Percentiles rank a stretch among this genome's conserved stretches.
phyloP scores from a whole-genome alignment of 805 yeast species.

The Saturnispora ahearnii region DNA sequence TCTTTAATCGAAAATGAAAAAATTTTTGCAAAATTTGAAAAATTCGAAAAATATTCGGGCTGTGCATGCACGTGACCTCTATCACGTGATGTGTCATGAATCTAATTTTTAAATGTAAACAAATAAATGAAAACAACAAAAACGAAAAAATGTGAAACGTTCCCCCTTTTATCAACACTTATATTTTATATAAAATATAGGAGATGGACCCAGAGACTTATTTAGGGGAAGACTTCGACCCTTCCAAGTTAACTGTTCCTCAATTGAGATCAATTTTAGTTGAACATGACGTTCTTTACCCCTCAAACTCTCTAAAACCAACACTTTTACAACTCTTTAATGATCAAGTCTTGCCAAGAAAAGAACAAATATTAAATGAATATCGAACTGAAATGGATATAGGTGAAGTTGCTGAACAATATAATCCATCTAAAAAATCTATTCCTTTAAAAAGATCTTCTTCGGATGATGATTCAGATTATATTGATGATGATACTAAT shows the following conservation, averaged over 20 bases:
- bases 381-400: slow-evolving; percentile 8
- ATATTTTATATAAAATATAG: not conserved
- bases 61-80: not conserved
- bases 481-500: not conserved
- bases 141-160: not conserved
- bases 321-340: slow-evolving; percentile 55
- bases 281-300: slow-evolving; percentile 52
- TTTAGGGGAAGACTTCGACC: slow-evolving; percentile 47
- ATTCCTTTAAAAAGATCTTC: slow-evolving; percentile 11
- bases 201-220: slow-evolving; percentile 31
- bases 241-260: slow-evolving; percentile 54
- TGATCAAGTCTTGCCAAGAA: slow-evolving; percentile 41
- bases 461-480: not conserved
- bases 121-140: not conserved
- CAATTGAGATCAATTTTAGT: slow-evolving; percentile 58
- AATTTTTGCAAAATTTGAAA: not conserved
- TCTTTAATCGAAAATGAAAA: not conserved
- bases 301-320: slow-evolving; percentile 59
- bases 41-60: not conserved
- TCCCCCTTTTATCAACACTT: not conserved
- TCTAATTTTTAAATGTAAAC: not conserved
- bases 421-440: not conserved
- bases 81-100: not conserved
- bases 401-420: not conserved
- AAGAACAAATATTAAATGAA: slow-evolving; percentile 33